These are phyloP conservation scores for Phytophthora crassamura DNA, from an alignment of 352 stramenopile species.

Conservation along the genomic window DNA sequence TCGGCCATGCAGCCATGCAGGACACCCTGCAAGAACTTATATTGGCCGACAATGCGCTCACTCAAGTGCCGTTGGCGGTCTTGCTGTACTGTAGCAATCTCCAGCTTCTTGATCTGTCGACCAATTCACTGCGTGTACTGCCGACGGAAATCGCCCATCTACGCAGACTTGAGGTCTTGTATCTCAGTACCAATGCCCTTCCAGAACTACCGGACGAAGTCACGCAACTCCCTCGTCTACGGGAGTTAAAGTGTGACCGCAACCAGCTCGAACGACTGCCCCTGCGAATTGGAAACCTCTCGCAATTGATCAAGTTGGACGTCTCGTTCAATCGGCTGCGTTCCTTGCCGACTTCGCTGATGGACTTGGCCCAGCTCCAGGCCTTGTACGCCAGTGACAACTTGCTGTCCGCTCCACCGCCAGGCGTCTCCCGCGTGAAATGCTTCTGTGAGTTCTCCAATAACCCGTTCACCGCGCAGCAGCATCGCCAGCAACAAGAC, in stretches of 20 bases:
- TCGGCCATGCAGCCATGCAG: conserved; percentile 52
- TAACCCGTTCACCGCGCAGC: conserved; percentile 58
- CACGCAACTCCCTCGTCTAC: conserved; percentile 35
- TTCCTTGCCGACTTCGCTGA: conserved; percentile 57
- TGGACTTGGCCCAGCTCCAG: conserved; percentile 43
- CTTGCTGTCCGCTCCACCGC: conserved; percentile 35
- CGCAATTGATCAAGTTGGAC: conserved; percentile 47
- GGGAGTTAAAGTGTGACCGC: conserved; percentile 47
- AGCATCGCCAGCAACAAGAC: conserved; percentile 17
- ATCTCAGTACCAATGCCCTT: conserved; percentile 53
- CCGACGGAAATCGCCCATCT: conserved; percentile 52
- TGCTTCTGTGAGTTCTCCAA: conserved; percentile 70
- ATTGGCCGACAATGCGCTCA: conserved; percentile 44
- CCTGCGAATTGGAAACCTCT: conserved; percentile 42
- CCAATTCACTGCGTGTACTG: conserved; percentile 50
- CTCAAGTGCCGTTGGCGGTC: conserved; percentile 48
- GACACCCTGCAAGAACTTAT: conserved; percentile 53
- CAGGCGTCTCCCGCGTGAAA: conserved; percentile 28
- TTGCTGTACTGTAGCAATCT: conserved; percentile 47
- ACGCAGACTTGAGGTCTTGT: conserved; percentile 42
- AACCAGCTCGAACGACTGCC: conserved; percentile 49
- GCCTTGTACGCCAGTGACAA: conserved; percentile 63
- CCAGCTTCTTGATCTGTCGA: conserved; percentile 50
- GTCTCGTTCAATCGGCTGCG: conserved; percentile 56
- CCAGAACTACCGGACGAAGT: conserved; percentile 49